Conservation (phyloP, 1,284 basidiomycete species). For the Schizophyllum amplum region DNA sequence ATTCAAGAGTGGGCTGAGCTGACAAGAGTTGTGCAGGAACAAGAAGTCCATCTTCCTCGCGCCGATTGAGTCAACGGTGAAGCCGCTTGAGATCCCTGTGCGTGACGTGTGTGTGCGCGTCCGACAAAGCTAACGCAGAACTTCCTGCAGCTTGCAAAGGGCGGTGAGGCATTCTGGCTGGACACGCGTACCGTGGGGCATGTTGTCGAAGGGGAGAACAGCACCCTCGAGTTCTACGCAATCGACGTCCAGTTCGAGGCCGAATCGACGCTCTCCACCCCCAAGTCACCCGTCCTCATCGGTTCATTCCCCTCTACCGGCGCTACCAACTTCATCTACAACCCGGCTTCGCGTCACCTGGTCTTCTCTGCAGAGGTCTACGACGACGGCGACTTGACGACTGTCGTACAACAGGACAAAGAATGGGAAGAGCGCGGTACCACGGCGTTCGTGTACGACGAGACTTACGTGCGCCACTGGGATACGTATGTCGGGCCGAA, state of each 20-base stretch:
- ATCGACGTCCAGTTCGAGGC: slow-evolving; percentile 39
- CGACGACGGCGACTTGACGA: slow-evolving; percentile 60
- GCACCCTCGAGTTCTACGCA: slow-evolving; percentile 49
- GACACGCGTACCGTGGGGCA: slow-evolving; percentile 59
- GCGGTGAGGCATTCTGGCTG: slow-evolving; percentile 74
- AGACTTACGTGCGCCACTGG: slow-evolving; percentile 70
- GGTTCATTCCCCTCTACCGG: slow-evolving; percentile 59
- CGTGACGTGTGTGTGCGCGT: slow-evolving; percentile 10
- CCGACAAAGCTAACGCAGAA: not conserved
- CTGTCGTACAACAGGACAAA: slow-evolving; percentile 60
- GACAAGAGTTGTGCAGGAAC: slow-evolving; percentile 36
- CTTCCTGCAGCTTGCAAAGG: slow-evolving; percentile 39
- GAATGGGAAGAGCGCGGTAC: slow-evolving; percentile 66
- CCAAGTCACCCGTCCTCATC: slow-evolving; percentile 22
- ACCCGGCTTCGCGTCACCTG: slow-evolving; percentile 37
- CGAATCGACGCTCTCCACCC: slow-evolving; percentile 22
- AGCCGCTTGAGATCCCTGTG: slow-evolving; percentile 42
- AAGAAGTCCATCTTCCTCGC: slow-evolving; percentile 59
- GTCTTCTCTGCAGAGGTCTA: slow-evolving; percentile 78
- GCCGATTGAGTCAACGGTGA: slow-evolving; percentile 40
- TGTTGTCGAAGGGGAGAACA: slow-evolving; percentile 41
- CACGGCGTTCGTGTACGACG: slow-evolving; percentile 73
- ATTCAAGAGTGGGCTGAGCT: not conserved
- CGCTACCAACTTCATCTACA: slow-evolving; percentile 65
- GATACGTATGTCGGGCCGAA: slow-evolving; percentile 81